These are phyloP conservation scores for Dryas drummondii DNA, from an alignment of 306 rosid genomes.

Conservation along the genomic window DNA sequence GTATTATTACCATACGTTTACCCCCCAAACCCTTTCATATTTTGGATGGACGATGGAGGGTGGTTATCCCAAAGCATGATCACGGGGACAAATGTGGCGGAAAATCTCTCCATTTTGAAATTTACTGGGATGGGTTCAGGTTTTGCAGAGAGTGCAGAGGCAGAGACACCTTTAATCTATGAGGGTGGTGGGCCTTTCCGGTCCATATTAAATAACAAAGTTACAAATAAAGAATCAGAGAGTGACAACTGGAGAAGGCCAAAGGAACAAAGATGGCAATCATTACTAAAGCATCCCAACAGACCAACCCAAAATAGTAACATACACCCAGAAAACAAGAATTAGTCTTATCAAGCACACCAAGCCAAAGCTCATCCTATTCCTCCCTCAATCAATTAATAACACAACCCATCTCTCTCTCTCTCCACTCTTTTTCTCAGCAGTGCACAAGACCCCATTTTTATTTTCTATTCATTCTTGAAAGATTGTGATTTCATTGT, in stretches of 20 bases:
- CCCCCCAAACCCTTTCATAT: background rate
- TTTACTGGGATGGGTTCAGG: slow-evolving; percentile 24
- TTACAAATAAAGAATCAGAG: slow-evolving; percentile 38
- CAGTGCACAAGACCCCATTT: slow-evolving; percentile 19
- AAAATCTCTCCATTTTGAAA: slow-evolving; percentile 18
- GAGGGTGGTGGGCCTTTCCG: slow-evolving; percentile 17
- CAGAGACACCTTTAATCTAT: slow-evolving; percentile 40
- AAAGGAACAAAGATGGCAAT: slow-evolving; percentile 72
- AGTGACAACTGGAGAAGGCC: slow-evolving; percentile 68
- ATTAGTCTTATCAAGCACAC: slow-evolving; percentile 42
- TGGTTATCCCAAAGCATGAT: slow-evolving; percentile 34
- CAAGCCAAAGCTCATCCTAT: slow-evolving; percentile 9
- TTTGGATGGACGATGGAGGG: slow-evolving; percentile 12
- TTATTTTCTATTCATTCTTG: background rate
- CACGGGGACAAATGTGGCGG: slow-evolving; percentile 29
- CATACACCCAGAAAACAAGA: slow-evolving; percentile 24
- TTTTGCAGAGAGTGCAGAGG: slow-evolving; percentile 18
- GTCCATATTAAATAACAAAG: slow-evolving; percentile 24
- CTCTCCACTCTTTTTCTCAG: background rate
- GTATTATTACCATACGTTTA: background rate
- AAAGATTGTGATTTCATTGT: slow-evolving; percentile 56
- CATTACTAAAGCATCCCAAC: slow-evolving; percentile 52
- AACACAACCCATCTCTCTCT: slow-evolving; percentile 10
- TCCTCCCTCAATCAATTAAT: background rate
- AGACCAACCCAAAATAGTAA: slow-evolving; percentile 35